Base-by-base conservation (phyloP, 2,329 filamentous ascomycete genomes). In the Colletotrichum sp. region DNA sequence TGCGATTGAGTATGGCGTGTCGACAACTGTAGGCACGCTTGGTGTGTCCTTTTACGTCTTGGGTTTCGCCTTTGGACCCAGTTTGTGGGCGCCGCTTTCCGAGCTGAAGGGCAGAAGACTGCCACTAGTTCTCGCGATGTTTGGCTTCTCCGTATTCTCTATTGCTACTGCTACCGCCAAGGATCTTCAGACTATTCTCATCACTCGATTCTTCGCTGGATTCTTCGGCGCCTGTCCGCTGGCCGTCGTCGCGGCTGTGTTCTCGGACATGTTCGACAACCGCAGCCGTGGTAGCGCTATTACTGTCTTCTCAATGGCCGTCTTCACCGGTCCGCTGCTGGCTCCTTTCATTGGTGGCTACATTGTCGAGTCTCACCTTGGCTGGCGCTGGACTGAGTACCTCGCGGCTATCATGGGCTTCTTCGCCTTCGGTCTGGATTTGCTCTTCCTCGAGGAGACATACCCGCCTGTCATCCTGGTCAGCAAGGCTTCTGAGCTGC, bases 331-430 rank as follows among this genome's bases (percentile, higher is more conserved):
- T 7, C 93, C 93, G 0, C 86, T 94, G 28, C 84, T 94, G 39
- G 93, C 92, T 0, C 93, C 93, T 8, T 92, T 94, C 63, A 89
- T 94, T 66, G 93, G 93, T 67, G 93, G 93, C 21, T 95, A 92
- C 85, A 93, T 93, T 64, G 88, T 88, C 32, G 85, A 91, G 26
- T 91, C 90, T 8, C 84, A 91, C 80, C 88, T 94, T 34, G 92
- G 92, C 76, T 95, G 93, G 93, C 90, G 93, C 77, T 95, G 93
- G 93, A 94, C 93, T 6, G 89, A 93, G 85, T 95, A 93, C 81
- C 84, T 93, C 32, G 83, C 86, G 28, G 85, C 90, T 74, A 90
- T 94, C 78, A 92, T 95, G 88, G 92, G 93, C 36, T 92, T 91
- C 76, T 75, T 88, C 28, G 90, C 92, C 72, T 91, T 93, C 78